These are phyloP conservation scores for Alternaria sp. DNA, from an alignment of 2,329 filamentous ascomycete species.

Conservation along the genomic window DNA sequence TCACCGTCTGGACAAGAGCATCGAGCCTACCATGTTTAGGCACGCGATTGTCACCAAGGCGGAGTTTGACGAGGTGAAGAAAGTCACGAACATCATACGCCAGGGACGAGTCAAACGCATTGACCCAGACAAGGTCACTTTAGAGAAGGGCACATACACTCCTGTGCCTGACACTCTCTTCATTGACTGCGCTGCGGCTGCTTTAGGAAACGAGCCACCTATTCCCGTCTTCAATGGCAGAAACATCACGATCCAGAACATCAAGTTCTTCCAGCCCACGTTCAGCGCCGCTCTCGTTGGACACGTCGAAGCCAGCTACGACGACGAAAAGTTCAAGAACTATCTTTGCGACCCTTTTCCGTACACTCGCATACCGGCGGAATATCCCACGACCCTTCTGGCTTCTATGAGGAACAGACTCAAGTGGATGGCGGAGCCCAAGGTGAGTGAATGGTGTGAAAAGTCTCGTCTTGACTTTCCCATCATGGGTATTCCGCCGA, in stretches of 20 bases:
- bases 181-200: neutral
- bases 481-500: neutral
- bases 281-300: neutral
- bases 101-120: neutral
- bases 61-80: neutral
- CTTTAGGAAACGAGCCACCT: neutral
- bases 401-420: neutral
- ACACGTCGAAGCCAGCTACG: neutral
- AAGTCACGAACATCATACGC: neutral
- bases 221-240: neutral
- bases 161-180: slow-evolving; percentile 1
- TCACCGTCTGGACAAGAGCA: neutral
- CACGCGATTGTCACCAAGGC: neutral
- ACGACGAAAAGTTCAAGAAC: neutral
- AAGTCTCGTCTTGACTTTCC: neutral
- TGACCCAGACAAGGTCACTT: neutral
- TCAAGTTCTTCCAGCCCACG: neutral
- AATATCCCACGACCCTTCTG: neutral
- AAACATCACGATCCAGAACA: neutral
- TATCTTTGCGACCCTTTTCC: neutral
- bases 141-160: neutral
- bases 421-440: neutral
- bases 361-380: neutral
- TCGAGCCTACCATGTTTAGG: neutral
- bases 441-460: neutral